Evolutionary conservation across 306 rosid genomes (phyloP), one percentile per base, ranked within the genome.

Genomic region (Boehmeria nivea): DNA sequence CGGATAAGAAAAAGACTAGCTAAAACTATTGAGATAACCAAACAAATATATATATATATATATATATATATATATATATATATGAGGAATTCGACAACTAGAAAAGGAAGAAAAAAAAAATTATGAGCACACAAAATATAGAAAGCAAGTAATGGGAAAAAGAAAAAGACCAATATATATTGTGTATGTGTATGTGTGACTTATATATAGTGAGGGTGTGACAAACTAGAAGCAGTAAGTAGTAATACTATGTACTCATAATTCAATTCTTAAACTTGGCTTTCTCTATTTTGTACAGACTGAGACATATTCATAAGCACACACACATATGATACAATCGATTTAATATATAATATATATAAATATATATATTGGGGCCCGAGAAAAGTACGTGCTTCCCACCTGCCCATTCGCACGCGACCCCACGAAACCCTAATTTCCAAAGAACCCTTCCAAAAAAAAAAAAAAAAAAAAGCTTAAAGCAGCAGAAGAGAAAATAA

Each of bases 351-450:
- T 28, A 40, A 40, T 40, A 40, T 22, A 22, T 18, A 48, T 6
- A 14, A 10, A 12, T 48, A 24, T 12, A 49, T 65, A 46, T 67
- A 71, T 73, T 21, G 64, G 61, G 54, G 6, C 83, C 76, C 77
- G 22, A 63, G 84, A 77, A 61, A 81, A 75, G 59, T 80, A 74
- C 83, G 83, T 77, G 86, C 76, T 39, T 69, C 70, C 78, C 78
- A 76, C 82, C 77, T 62, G 65, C 74, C 86, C 80, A 78, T 74
- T 71, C 80, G 86, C 95, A 83, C 89, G 69, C 71, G 52, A 77
- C 82, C 87, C 94, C 77, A 76, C 82, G 61, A 84, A 77, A 69
- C 97, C 97, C 95, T 89, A 86, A 77, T 83, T 80, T 80, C 81
- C 80, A 21, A 75, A 79, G 33, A 44, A 69, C 78, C 22, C 68